A percentile compares a stretch with the other conserved stretches of the same genome.
These are phyloP conservation scores for Pugionium cornutum DNA, from an alignment of 345 rosid species.

Conservation along the genomic window DNA sequence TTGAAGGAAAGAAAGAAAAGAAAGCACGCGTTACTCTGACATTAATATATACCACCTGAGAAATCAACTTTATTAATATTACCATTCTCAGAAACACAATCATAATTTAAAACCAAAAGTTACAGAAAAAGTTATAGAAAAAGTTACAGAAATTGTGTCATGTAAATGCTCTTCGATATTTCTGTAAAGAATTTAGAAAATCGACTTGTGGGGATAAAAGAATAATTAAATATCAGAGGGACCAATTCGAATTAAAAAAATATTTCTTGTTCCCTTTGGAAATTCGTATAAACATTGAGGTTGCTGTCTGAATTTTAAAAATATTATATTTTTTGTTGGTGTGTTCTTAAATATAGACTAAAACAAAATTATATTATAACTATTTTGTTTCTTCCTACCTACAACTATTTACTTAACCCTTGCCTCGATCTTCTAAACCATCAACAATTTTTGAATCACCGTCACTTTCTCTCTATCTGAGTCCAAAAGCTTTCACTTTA, in stretches of 20 bases:
- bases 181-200: neutral
- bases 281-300: conserved; percentile 25
- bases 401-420: conserved; percentile 40
- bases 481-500: conserved; percentile 33
- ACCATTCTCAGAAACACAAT: neutral
- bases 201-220: neutral
- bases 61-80: neutral
- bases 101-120: neutral
- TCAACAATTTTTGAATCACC: conserved; percentile 61
- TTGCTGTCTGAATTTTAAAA: conserved; percentile 6
- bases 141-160: neutral
- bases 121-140: neutral
- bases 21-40: neutral
- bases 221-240: conserved; percentile 25
- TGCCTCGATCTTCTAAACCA: conserved; percentile 49
- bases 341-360: conserved; percentile 16
- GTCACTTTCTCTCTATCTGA: conserved; percentile 37
- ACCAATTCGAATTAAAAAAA: conserved; percentile 28
- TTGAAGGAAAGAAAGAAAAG: neutral
- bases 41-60: neutral
- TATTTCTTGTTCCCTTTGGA: conserved; percentile 10
- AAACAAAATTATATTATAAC: neutral
- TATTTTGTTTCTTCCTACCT: conserved; percentile 32
- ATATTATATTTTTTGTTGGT: conserved; percentile 16
- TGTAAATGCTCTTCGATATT: neutral